phyloP scores from a whole-genome alignment of 2,329 filamentous ascomycete genomes.

The Ophiosphaerella narmari region DNA sequence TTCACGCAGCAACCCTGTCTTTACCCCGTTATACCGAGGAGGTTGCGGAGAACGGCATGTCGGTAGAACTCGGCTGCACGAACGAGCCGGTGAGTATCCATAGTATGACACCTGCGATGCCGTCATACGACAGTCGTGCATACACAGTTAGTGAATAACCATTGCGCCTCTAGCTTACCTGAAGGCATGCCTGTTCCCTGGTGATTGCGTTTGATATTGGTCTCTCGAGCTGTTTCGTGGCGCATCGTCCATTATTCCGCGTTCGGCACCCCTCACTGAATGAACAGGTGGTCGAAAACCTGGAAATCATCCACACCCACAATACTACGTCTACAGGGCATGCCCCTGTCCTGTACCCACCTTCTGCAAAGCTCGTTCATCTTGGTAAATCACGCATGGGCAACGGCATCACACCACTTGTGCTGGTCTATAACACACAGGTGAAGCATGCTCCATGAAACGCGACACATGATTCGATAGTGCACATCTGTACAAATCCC shows the following conservation, averaged over 20 bases:
- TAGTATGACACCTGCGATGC: too few relatives aligned
- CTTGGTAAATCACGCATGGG: not conserved
- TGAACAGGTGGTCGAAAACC: not conserved
- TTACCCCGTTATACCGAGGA: not conserved
- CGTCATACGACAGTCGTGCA: too few relatives aligned
- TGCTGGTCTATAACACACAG: not conserved
- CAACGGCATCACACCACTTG: not conserved
- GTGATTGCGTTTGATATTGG: not conserved
- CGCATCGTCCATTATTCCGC: not conserved
- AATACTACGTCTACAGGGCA: constrained; percentile 1
- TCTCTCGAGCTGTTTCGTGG: not conserved
- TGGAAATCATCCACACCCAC: not conserved
- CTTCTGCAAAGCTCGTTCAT: not conserved
- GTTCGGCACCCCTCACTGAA: not conserved
- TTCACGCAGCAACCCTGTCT: constrained; percentile 4
- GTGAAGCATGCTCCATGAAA: too few relatives aligned
- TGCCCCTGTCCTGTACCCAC: not conserved
- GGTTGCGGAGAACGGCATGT: not conserved
- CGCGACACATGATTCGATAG: too few relatives aligned
- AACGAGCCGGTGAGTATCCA: too few relatives aligned
- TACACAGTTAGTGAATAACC: too few relatives aligned
- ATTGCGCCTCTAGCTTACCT: too few relatives aligned
- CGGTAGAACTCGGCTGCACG: not conserved
- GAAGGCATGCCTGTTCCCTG: not conserved
- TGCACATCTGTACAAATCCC: too few relatives aligned